Evolutionary conservation across 2,329 filamentous ascomycete genomes (phyloP).

Genomic region (Penicillium polonicum): DNA sequence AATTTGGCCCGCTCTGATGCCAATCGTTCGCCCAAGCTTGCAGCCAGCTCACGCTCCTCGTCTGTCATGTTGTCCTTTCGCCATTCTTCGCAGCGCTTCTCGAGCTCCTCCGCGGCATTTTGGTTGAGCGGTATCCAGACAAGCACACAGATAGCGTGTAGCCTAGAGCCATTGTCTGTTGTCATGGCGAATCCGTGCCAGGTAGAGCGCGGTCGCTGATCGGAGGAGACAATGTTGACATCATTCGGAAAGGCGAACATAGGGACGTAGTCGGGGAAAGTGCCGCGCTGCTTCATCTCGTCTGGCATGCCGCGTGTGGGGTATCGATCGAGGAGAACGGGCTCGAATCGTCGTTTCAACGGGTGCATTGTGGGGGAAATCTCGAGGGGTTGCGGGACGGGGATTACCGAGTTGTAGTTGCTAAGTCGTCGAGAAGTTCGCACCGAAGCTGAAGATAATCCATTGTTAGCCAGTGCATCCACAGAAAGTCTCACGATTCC

Average conservation of each 20-base stretch:
- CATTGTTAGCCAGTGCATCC: background rate
- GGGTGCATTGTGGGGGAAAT: conserved; percentile 93
- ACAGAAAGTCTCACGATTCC: background rate
- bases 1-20: conserved; percentile 85
- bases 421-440: conserved; percentile 86
- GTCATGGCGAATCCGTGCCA: conserved; percentile 99
- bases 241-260: conserved; percentile 99
- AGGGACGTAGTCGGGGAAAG: conserved; percentile 94
- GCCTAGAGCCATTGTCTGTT: conserved; percentile 81
- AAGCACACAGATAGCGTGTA: conserved; percentile 88
- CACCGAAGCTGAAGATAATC: conserved; percentile 56
- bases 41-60: conserved; percentile 90
- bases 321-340: conserved; percentile 91
- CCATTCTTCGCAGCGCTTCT: conserved; percentile 77
- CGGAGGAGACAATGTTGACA: conserved; percentile 92
- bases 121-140: conserved; percentile 87
- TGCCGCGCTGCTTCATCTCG: conserved; percentile 74
- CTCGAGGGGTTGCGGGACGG: conserved; percentile 85
- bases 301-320: conserved; percentile 79
- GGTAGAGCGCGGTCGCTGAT: conserved; percentile 89
- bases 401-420: conserved; percentile 98
- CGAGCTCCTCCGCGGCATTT: conserved; percentile 74
- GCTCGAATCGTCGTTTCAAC: conserved; percentile 88
- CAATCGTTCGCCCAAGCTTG: conserved; percentile 83
- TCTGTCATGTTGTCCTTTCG: conserved; percentile 94